Evolutionary conservation across 2,329 filamentous ascomycete species (phyloP), one percentile per base, ranked within the genome.

Genomic region (Verticillium albo-atrum): DNA sequence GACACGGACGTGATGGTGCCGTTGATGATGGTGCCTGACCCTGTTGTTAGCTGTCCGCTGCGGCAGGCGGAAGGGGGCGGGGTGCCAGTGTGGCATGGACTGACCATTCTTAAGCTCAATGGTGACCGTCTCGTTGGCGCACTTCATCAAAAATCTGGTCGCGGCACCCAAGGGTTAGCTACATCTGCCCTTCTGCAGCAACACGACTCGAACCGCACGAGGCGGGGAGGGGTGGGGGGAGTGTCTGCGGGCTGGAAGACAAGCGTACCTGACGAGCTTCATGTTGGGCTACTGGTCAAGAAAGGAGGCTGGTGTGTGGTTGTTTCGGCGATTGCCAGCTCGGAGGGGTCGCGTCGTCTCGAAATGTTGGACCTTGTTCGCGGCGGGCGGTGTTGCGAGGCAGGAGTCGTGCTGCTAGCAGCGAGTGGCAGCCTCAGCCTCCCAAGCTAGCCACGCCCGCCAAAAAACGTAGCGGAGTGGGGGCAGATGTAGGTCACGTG

Each of bases 31-130:
- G 95, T 96, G 77, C 94, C 92, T 96, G 69, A 9, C 34, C 37
- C n/a, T 23, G 17, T 17, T 47, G 37, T 47, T 7, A 47, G 17
- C 15, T 23, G 17, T 17, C 37, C 10, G 23, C 37, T 47, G 17
- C 37, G 23, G 37, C 37, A 17, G 37, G 23, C n/a, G n/a, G 30
- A 14, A 7, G 30, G 30, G 30, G 30, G 30, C 30, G 30, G 30
- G 30, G 30, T 9, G 34, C 34, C 34, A 35, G 34, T 9, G 17
- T 17, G 10, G 3, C 3, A 17, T 3, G 12, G 52, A 68, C 75
- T 53, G 81, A 95, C 93, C 95, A 85, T 98, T 98, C 78, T 99
- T 99, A 68, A 99, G 83, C 78, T 99, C 95, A 76, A 99, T 91
- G 52, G 94, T 98, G 70, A 98, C 95, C 70, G 95, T 97, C 82